Percentiles rank a stretch among this genome's conserved stretches.
Evolutionary conservation across 148 eudicot genomes (phyloP).

Genomic region (Chenopodium berlandieri): DNA sequence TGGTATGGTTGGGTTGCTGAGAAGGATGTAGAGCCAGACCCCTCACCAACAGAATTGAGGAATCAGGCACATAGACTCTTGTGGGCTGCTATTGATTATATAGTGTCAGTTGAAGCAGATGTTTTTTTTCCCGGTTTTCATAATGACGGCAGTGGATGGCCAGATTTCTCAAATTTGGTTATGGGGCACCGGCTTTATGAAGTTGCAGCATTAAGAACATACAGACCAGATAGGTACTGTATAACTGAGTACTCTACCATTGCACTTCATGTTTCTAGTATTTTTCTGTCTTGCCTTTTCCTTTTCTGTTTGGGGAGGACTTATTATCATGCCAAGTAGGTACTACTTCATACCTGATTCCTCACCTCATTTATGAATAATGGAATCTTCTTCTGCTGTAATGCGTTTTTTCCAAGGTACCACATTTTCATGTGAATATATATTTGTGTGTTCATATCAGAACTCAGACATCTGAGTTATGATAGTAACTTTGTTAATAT

Average conservation of each 20-base stretch:
- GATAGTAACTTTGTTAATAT: background rate
- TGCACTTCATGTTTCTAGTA: slow-evolving; percentile 3
- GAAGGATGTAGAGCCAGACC: slow-evolving; percentile 79
- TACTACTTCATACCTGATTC: background rate
- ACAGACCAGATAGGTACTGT: slow-evolving; percentile 85
- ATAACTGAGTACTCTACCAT: background rate
- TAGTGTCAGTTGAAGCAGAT: slow-evolving; percentile 90
- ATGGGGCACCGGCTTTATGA: slow-evolving; percentile 91
- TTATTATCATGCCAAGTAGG: background rate
- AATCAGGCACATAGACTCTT: slow-evolving; percentile 73
- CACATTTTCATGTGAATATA: too few species aligned
- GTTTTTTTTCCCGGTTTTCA: slow-evolving; percentile 91
- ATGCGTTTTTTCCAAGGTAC: background rate
- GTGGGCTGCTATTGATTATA: slow-evolving; percentile 94
- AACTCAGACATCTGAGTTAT: background rate
- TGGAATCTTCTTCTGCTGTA: background rate
- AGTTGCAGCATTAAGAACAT: slow-evolving; percentile 74
- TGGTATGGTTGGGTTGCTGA: slow-evolving; percentile 97
- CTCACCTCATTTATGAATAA: background rate
- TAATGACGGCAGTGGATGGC: slow-evolving; percentile 83
- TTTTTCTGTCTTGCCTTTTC: background rate
- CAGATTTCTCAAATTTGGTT: slow-evolving; percentile 92
- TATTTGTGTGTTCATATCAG: background rate
- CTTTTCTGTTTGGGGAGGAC: background rate
- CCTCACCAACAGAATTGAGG: slow-evolving; percentile 53